Percentiles rank a stretch among this genome's conserved stretches.
Evolutionary conservation across 352 stramenopile species (phyloP).

Genomic region (Lagenidium giganteum): DNA sequence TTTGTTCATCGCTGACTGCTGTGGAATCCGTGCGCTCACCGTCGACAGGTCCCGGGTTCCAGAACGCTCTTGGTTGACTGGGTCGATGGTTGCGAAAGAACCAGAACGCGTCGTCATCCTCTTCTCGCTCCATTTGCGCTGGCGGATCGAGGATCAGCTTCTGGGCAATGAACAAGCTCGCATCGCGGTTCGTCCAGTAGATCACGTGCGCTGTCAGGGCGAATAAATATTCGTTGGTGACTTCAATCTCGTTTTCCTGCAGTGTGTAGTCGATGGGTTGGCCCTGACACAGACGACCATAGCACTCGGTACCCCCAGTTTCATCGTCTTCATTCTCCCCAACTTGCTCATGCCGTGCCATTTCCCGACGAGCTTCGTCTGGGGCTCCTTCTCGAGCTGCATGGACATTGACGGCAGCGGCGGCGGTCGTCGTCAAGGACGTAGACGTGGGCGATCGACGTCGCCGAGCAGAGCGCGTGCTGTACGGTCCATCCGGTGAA

Average conservation of each 20-base stretch:
- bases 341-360: no score
- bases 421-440: background rate
- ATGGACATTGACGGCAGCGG: background rate
- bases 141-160: slow-evolving; percentile 79
- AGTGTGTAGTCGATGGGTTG: slow-evolving; percentile 85
- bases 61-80: slow-evolving; percentile 11
- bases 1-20: no score
- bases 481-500: no score
- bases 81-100: background rate
- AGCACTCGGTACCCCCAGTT: slow-evolving; percentile 21
- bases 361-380: no score
- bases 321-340: slow-evolving; percentile 13
- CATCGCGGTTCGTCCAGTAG: slow-evolving; percentile 90
- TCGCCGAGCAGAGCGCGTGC: no score
- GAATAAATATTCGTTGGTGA: slow-evolving; percentile 92
- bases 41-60: slow-evolving; percentile 7
- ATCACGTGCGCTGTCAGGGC: slow-evolving; percentile 89
- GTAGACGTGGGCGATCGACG: no score
- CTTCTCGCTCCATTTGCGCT: slow-evolving; percentile 7
- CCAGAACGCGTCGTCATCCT: background rate
- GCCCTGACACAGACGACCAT: no score
- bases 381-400: no score
- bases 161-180: slow-evolving; percentile 88
- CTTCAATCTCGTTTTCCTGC: slow-evolving; percentile 93
- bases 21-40: slow-evolving; percentile 1